A percentile compares a stretch with the other conserved stretches of the same genome.
Evolutionary conservation across 306 rosid genomes (phyloP).

Genomic region (Dalbergia oliveri): DNA sequence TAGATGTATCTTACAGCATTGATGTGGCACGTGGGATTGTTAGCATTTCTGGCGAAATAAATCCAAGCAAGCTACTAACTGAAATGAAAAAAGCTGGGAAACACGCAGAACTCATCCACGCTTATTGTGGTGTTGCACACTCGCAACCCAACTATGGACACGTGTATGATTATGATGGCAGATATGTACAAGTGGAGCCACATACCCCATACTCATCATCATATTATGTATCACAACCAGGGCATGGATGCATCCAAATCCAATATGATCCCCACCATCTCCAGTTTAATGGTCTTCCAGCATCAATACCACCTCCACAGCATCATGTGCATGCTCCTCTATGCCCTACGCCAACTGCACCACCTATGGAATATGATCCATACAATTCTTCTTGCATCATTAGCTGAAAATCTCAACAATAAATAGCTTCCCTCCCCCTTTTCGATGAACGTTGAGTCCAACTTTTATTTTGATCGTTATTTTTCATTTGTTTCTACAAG

Average conservation of each 20-base stretch:
- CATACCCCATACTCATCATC: background rate
- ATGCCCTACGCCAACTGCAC: conserved; percentile 1
- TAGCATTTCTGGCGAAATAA: conserved; percentile 30
- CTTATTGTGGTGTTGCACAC: background rate
- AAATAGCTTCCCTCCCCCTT: background rate
- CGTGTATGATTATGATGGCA: background rate
- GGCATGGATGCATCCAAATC: background rate
- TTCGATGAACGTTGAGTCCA: background rate
- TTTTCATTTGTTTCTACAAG: background rate
- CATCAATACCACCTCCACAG: background rate
- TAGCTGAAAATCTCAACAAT: background rate
- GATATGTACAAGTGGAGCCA: background rate
- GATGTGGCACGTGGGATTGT: conserved; percentile 25
- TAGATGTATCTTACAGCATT: conserved; percentile 47
- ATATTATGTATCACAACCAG: background rate
- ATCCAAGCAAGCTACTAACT: conserved; percentile 35
- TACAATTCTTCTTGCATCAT: conserved; percentile 1
- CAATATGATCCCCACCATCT: background rate
- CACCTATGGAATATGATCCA: background rate
- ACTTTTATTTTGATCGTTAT: background rate
- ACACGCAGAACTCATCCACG: conserved; percentile 17
- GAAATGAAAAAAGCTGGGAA: conserved; percentile 22
- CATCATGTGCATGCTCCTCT: too few species aligned
- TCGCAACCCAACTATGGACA: background rate
- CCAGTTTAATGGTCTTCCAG: background rate